These are phyloP conservation scores for Chlamydomonas eustigma DNA, from an alignment of 139 green algal species.

Conservation along the genomic window DNA sequence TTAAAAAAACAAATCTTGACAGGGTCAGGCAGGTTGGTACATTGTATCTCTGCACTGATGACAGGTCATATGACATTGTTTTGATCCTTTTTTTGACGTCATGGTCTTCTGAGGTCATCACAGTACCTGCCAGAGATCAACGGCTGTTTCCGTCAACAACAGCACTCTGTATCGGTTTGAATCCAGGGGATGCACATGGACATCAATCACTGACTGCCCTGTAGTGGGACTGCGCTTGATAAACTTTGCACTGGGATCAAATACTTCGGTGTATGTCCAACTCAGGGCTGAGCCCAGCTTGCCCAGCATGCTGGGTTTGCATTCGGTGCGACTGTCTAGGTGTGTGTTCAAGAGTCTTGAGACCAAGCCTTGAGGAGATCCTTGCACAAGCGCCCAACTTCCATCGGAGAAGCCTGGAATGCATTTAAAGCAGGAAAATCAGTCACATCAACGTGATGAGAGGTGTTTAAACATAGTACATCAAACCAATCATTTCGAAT, in stretches of 20 bases:
- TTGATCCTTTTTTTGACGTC: no score
- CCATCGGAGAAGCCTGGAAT: slow-evolving; percentile 15
- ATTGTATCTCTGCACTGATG: no score
- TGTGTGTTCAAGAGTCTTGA: neutral
- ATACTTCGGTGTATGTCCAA: slow-evolving; percentile 22
- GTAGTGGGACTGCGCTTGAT: slow-evolving; percentile 10
- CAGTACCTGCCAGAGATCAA: slow-evolving; percentile 43
- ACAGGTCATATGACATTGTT: no score
- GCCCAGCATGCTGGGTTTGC: slow-evolving; percentile 19
- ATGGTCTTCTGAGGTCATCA: no score
- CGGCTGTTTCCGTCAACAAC: slow-evolving; percentile 19
- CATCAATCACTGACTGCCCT: slow-evolving; percentile 5
- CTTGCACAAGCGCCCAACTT: slow-evolving; percentile 22
- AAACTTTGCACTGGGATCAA: slow-evolving; percentile 28
- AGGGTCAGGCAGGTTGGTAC: no score
- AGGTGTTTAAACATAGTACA: no score
- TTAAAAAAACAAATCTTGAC: no score
- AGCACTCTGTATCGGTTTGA: slow-evolving; percentile 19
- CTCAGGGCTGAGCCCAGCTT: slow-evolving; percentile 15
- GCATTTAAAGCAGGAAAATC: neutral
- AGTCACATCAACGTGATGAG: no score
- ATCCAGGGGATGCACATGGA: slow-evolving; percentile 10
- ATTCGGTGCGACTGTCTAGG: neutral
- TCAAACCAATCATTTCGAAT: neutral
- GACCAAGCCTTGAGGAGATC: slow-evolving; percentile 5